These are phyloP conservation scores for Penicillium sp. DNA, from an alignment of 2,329 filamentous ascomycete genomes.

Conservation along the genomic window DNA sequence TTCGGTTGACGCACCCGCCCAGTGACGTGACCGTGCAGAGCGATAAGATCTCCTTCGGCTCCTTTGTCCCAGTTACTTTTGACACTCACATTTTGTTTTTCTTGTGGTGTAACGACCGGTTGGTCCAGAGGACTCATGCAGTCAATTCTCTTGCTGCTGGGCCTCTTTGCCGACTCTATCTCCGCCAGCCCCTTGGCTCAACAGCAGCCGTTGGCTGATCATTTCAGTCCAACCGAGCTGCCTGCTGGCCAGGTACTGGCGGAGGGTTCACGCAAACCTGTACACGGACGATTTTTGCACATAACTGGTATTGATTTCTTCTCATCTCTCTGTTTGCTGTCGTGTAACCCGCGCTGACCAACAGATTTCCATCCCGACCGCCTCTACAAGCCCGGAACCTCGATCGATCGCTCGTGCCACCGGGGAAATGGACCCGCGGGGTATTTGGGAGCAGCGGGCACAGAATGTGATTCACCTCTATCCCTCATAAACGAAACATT, in stretches of 20 bases:
- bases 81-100: not conserved
- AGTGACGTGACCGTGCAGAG: constrained; percentile 5
- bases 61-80: not conserved
- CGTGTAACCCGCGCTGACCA: not conserved
- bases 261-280: not conserved
- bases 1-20: constrained; percentile 1
- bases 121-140: constrained; percentile 17
- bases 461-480: constrained; percentile 82
- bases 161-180: constrained; percentile 15
- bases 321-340: not conserved
- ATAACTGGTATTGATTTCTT: constrained; percentile 32
- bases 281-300: constrained; percentile 38
- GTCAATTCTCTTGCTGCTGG: constrained; percentile 15
- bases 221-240: not conserved
- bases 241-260: not conserved
- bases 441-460: constrained; percentile 78
- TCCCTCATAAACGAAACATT: constrained; percentile 84
- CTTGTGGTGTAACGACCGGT: not conserved
- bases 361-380: constrained; percentile 88
- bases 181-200: constrained; percentile 14
- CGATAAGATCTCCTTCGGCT: not conserved
- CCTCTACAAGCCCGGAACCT: constrained; percentile 77
- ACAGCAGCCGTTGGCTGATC: constrained; percentile 16
- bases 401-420: constrained; percentile 73
- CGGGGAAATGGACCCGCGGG: constrained; percentile 73